Conservation (phyloP, 106 monocot genomes). For the Hemerocallis citrina region DNA sequence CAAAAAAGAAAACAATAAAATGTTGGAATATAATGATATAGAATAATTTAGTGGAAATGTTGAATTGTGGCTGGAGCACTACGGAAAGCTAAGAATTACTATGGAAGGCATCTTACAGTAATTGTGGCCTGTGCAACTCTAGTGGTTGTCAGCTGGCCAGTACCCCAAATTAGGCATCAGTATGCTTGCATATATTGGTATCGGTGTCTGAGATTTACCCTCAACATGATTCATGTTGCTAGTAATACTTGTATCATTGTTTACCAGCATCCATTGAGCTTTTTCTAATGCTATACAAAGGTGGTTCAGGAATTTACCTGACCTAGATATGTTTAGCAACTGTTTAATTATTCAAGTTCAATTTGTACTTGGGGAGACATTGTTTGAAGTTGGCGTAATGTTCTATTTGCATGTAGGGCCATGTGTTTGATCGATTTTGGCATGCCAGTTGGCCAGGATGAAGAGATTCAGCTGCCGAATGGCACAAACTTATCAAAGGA, state of each 20-base stretch:
- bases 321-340: not conserved
- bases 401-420: slow-evolving; percentile 38
- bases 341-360: not conserved
- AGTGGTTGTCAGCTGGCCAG: not conserved
- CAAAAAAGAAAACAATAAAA: too few relatives aligned
- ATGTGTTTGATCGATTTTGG: slow-evolving; percentile 94
- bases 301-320: not conserved
- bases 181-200: not conserved
- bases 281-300: not conserved
- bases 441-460: slow-evolving; percentile 54
- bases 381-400: not conserved
- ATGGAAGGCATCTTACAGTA: too few relatives aligned
- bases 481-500: slow-evolving; percentile 15
- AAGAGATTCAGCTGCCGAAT: slow-evolving; percentile 18
- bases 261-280: not conserved
- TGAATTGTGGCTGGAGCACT: too few relatives aligned
- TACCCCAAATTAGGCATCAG: too few relatives aligned
- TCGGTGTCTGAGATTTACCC: not conserved
- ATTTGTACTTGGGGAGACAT: not conserved
- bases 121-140: too few relatives aligned
- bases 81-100: too few relatives aligned
- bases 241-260: not conserved
- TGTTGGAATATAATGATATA: too few relatives aligned
- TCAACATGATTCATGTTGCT: too few relatives aligned
- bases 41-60: too few relatives aligned